Evolutionary conservation across 345 rosid genomes (phyloP).

Genomic region (Passiflora organensis): DNA sequence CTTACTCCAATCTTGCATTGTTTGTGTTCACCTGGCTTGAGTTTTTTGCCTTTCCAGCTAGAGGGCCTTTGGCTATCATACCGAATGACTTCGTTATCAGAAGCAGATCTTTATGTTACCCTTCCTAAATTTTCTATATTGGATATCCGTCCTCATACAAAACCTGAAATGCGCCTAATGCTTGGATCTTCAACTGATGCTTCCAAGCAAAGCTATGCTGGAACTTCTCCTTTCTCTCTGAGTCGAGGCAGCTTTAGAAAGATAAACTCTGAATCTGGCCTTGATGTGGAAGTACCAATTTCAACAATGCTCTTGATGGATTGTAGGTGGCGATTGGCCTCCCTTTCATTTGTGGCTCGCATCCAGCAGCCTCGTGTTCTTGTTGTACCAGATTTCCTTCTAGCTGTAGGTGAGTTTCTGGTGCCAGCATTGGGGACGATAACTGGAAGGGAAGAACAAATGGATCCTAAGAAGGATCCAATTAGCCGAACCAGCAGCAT

Average conservation of each 20-base stretch:
- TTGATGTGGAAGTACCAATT: slow-evolving; percentile 52
- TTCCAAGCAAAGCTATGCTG: slow-evolving; percentile 62
- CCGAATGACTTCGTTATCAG: slow-evolving; percentile 80
- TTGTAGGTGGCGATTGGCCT: slow-evolving; percentile 82
- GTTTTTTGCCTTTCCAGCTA: slow-evolving; percentile 48
- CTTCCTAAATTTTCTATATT: slow-evolving; percentile 82
- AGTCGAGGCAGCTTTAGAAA: slow-evolving; percentile 49
- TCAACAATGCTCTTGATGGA: slow-evolving; percentile 96
- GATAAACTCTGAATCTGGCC: slow-evolving; percentile 39
- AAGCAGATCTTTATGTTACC: slow-evolving; percentile 87
- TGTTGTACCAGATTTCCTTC: slow-evolving; percentile 96
- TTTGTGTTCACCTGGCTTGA: slow-evolving; percentile 2
- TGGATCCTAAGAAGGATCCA: slow-evolving; percentile 93
- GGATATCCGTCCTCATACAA: slow-evolving; percentile 81
- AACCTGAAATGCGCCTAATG: slow-evolving; percentile 98
- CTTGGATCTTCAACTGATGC: slow-evolving; percentile 93
- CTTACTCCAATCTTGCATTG: not conserved
- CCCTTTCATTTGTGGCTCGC: slow-evolving; percentile 80
- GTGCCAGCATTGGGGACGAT: slow-evolving; percentile 85
- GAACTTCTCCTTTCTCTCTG: slow-evolving; percentile 46
- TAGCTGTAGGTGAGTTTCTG: slow-evolving; percentile 88
- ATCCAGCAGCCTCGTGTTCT: slow-evolving; percentile 93
- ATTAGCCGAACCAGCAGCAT: slow-evolving; percentile 60
- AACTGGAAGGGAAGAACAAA: slow-evolving; percentile 86
- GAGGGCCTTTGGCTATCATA: slow-evolving; percentile 97